Evolutionary conservation across 2,329 filamentous ascomycete genomes (phyloP), one percentile per base, ranked within the genome.

Genomic region (Sclerotinia minor): DNA sequence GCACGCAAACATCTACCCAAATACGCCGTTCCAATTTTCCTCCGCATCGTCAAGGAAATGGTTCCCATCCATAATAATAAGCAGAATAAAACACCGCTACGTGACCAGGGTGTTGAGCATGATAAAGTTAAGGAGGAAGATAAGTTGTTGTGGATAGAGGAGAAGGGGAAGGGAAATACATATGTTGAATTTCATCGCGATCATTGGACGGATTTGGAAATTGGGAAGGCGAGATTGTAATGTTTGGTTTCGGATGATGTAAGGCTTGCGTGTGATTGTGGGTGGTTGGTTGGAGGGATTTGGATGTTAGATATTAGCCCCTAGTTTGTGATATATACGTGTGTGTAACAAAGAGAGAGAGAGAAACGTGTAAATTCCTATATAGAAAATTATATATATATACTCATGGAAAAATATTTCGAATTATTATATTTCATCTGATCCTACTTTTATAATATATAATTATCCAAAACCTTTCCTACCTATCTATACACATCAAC

Each of bases 21-120:
- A 70, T 94, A 93, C 74, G 91, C 91, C 0, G 89, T 94, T 1
- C 91, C 91, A 0, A 79, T 92, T 2, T 94, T 94, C 79, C 73
- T 93, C 53, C 82, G 90, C 0, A 78, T 92, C 24, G 83, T 90
- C 29, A 79, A 83, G 53, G 80, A 80, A 47, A 82, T 84, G 67
- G 85, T 83, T 35, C 85, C 88, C 7, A 89, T 87, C 73, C 88
- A 91, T 75, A 94, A 92, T 73, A 90, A 92, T 76, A 94, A 94
- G 79, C 90, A 92, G 78, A 91, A 92, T 75, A 94, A 94, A 77
- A 84, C 88, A 1, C 87, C 87, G 0, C 79, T 92, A 57, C 83
- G 89, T 73, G 84, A 85, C 57, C 88, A 91, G 71, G 89, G 89
- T 0, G 84, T 91, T 19, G 84, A 91, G 75, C 83, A 85, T 2